phyloP scores from a whole-genome alignment of 257 asterid species.

The Nicotiana noctiflora region DNA sequence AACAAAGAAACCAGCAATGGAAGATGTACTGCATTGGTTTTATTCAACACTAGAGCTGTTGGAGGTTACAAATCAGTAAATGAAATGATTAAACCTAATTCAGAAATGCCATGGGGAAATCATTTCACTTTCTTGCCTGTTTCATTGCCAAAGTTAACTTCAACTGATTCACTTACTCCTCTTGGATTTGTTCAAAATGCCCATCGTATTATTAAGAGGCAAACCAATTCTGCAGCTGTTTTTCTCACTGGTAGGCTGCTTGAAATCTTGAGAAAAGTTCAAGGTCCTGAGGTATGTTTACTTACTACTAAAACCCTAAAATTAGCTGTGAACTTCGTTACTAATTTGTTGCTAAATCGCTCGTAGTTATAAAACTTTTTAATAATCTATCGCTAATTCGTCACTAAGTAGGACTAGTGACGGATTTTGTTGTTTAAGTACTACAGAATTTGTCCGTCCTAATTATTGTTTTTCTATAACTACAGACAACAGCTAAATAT shows the following conservation, averaged over 20 bases:
- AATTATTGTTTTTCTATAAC: no score
- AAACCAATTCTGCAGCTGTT: constrained; percentile 43
- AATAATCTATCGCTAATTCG: no score
- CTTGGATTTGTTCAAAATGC: constrained; percentile 36
- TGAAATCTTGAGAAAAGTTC: constrained; percentile 21
- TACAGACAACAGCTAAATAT: constrained; percentile 46
- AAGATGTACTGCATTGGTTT: constrained; percentile 40
- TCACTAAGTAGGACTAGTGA: no score
- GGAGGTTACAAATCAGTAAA: constrained; percentile 51
- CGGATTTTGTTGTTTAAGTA: no score
- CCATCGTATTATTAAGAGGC: constrained; percentile 32
- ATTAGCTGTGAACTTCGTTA: no score
- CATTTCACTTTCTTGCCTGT: constrained; percentile 50
- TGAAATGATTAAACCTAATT: constrained; percentile 50
- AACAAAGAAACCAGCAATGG: constrained; percentile 16
- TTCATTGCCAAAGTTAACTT: constrained; percentile 31
- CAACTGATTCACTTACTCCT: constrained; percentile 20
- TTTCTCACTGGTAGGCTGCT: constrained; percentile 38
- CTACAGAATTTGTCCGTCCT: no score
- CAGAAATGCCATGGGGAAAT: constrained; percentile 60
- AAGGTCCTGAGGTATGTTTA: constrained; percentile 50
- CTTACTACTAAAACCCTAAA: no score
- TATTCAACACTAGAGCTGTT: constrained; percentile 48
- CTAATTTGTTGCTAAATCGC: no score
- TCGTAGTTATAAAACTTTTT: no score